Conservation (phyloP, 2,329 filamentous ascomycete genomes). For the Talaromyces sp. region DNA sequence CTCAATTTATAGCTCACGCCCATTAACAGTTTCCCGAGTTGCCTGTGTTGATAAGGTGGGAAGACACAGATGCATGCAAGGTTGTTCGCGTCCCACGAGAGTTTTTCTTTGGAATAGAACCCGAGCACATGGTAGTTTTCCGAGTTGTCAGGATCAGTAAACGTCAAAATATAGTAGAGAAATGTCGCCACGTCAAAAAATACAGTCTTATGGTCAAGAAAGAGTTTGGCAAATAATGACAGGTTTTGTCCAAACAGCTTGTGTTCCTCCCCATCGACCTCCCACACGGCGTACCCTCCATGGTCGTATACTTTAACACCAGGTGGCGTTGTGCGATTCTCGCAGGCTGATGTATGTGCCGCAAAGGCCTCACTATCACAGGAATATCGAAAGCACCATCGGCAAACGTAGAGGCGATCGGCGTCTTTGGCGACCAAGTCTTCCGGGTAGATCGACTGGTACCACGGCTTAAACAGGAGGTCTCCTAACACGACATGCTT, state of each 20-base stretch:
- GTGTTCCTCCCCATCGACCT: conserved; percentile 86
- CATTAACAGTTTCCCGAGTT: conserved; percentile 86
- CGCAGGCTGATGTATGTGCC: conserved; percentile 54
- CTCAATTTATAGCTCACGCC: conserved; percentile 92
- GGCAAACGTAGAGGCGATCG: conserved; percentile 80
- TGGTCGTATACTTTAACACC: conserved; percentile 77
- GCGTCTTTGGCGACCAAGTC: conserved; percentile 57
- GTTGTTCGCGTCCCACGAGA: conserved; percentile 99
- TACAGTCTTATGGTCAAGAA: conserved; percentile 96
- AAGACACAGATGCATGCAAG: conserved; percentile 95
- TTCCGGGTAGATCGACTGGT: conserved; percentile 84
- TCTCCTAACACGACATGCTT: conserved; percentile 84
- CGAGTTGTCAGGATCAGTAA: conserved; percentile 58
- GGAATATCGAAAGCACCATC: conserved; percentile 92
- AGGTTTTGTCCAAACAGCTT: conserved; percentile 93
- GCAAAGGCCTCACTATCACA: conserved; percentile 43
- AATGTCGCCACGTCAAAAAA: conserved; percentile 96
- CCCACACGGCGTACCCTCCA: conserved; percentile 83
- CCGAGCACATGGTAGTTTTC: conserved; percentile 68
- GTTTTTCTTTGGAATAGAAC: conserved; percentile 99
- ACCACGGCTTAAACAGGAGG: conserved; percentile 85
- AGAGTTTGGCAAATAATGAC: conserved; percentile 94
- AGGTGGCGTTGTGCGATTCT: conserved; percentile 58
- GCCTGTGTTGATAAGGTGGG: conserved; percentile 90
- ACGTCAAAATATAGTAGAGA: conserved; percentile 89